Conservation (phyloP, 306 rosid genomes). For the Echinosophora koreensis region DNA sequence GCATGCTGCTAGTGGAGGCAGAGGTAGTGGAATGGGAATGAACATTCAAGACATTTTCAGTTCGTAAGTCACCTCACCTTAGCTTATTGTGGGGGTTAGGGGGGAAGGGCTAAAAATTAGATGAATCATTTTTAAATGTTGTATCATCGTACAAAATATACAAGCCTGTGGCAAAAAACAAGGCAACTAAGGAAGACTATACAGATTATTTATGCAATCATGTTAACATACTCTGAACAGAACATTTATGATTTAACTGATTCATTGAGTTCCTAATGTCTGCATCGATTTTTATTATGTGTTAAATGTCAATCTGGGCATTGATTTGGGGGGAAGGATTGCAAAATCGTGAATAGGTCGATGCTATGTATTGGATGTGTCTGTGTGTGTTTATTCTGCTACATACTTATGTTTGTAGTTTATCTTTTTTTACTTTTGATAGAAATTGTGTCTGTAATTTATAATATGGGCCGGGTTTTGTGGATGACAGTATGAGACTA, state of each 20-base stretch:
- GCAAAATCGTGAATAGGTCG: background rate
- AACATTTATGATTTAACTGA: slow-evolving; percentile 34
- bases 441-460: background rate
- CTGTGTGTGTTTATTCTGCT: slow-evolving; percentile 11
- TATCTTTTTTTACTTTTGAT: too few species aligned
- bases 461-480: slow-evolving; percentile 2
- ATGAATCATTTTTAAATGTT: slow-evolving; percentile 2
- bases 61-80: slow-evolving; percentile 62
- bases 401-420: background rate
- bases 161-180: background rate
- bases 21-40: slow-evolving; percentile 94
- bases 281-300: slow-evolving; percentile 6
- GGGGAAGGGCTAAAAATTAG: background rate
- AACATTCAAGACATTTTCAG: slow-evolving; percentile 88
- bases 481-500: slow-evolving; percentile 17
- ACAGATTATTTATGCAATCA: background rate
- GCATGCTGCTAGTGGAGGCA: slow-evolving; percentile 92
- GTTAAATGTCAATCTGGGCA: background rate
- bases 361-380: background rate
- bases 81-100: background rate
- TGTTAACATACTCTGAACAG: background rate
- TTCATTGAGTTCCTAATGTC: slow-evolving; percentile 11
- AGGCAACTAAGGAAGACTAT: slow-evolving; percentile 13
- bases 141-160: background rate
- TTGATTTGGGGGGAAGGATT: slow-evolving; percentile 28